Conservation (phyloP, 257 asterid genomes). For the Paraleonurus japonicus region DNA sequence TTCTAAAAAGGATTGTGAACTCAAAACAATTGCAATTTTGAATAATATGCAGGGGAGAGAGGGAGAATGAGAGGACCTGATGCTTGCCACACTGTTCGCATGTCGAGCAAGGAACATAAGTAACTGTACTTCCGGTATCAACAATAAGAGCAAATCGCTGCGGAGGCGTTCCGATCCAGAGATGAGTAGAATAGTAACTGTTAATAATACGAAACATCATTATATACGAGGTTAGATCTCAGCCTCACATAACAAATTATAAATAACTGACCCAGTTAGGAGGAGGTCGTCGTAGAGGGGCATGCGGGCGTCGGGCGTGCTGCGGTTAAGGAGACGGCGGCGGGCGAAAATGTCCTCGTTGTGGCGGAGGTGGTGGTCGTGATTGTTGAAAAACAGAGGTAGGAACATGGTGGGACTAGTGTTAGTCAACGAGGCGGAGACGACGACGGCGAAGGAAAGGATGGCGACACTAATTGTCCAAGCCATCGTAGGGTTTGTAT, state of each 20-base stretch:
- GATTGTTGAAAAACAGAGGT: conserved; percentile 40
- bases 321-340: conserved; percentile 48
- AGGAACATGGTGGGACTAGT: conserved; percentile 37
- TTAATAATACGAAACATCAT: conserved; percentile 4
- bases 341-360: conserved; percentile 30
- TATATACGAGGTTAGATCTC: conserved; percentile 31
- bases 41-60: background rate
- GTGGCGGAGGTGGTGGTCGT: conserved; percentile 14
- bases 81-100: conserved; percentile 88
- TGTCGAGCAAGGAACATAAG: conserved; percentile 88
- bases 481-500: conserved; percentile 15
- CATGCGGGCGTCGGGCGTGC: conserved; percentile 61
- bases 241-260: background rate
- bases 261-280: conserved; percentile 53
- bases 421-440: conserved; percentile 15
- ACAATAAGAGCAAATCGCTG: conserved; percentile 89
- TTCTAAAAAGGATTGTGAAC: background rate
- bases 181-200: conserved; percentile 84
- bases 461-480: conserved; percentile 29
- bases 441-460: conserved; percentile 24
- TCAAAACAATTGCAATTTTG: background rate
- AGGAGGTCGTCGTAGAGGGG: conserved; percentile 80
- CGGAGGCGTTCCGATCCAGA: conserved; percentile 96
- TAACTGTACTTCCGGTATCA: conserved; percentile 91
- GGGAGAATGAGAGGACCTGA: conserved; percentile 48